phyloP scores from a whole-genome alignment of 257 asterid species.

The Eucommia ulmoides region DNA sequence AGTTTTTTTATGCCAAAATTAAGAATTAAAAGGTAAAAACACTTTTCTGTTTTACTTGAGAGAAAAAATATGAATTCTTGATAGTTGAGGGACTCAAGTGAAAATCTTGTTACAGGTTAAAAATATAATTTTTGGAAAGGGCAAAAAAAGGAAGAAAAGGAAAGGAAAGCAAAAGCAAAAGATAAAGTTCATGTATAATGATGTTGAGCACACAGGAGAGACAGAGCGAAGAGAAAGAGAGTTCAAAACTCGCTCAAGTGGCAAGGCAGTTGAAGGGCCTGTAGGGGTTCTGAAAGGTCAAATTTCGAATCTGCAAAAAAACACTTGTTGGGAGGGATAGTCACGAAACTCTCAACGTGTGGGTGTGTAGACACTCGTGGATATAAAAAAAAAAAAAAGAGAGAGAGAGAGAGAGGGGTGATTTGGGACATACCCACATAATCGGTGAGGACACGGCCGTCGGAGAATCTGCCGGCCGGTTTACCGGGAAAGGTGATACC shows the following conservation, averaged over 20 bases:
- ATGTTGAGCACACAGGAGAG: too few relatives aligned
- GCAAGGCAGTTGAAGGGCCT: too few relatives aligned
- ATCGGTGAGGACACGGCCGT: conserved; percentile 89
- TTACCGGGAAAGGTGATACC: conserved; percentile 89
- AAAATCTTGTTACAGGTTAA: conserved; percentile 23
- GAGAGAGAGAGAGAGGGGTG: background rate
- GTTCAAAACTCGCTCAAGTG: too few relatives aligned
- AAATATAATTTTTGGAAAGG: conserved; percentile 25
- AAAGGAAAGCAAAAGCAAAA: conserved; percentile 16
- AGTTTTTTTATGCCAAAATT: background rate
- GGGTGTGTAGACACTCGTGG: conserved; percentile 6
- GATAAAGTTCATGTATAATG: conserved; percentile 27
- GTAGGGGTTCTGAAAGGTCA: too few relatives aligned
- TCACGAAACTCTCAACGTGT: too few relatives aligned
- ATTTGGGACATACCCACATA: conserved; percentile 37
- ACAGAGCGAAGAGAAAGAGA: too few relatives aligned
- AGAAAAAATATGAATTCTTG: conserved; percentile 9
- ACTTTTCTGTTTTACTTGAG: conserved; percentile 11
- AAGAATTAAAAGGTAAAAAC: background rate
- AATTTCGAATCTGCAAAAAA: too few relatives aligned
- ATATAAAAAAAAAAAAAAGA: conserved; percentile 1
- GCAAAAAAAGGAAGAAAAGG: background rate
- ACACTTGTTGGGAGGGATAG: too few relatives aligned
- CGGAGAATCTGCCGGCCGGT: conserved; percentile 87
- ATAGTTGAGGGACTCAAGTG: too few relatives aligned